Conservation (phyloP, 2,329 filamentous ascomycete genomes). For the Orbilia oligospora region DNA sequence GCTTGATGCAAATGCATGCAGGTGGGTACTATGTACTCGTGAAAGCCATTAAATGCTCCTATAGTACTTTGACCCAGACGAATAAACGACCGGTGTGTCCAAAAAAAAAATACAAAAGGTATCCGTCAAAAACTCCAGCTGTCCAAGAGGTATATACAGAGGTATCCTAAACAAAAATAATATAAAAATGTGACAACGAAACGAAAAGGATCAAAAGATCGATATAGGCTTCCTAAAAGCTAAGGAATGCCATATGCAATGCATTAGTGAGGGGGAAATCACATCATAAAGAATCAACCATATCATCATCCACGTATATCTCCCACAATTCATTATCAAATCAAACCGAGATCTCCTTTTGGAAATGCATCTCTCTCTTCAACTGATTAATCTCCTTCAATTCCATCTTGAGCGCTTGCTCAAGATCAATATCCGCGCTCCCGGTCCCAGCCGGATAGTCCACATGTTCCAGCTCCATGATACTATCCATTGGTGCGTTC, state of each 20-base stretch:
- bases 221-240: not conserved
- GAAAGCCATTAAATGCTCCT: conserved; percentile 20
- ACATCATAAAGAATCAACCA: conserved; percentile 3
- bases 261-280: not conserved
- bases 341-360: conserved; percentile 31
- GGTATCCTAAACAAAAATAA: conserved; percentile 28
- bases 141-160: conserved; percentile 33
- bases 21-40: conserved; percentile 33
- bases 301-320: conserved; percentile 16
- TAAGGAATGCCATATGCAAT: not conserved
- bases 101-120: conserved; percentile 12
- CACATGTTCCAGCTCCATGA: conserved; percentile 57
- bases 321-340: not conserved
- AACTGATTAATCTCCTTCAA: conserved; percentile 53
- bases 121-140: conserved; percentile 31
- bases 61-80: not conserved
- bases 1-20: conserved; percentile 20
- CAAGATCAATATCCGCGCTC: conserved; percentile 57
- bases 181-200: not conserved
- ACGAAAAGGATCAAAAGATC: not conserved
- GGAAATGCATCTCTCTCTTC: conserved; percentile 48
- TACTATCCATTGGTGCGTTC: conserved; percentile 57
- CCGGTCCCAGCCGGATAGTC: conserved; percentile 56
- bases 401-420: conserved; percentile 53
- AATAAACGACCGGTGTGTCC: conserved; percentile 5